Evolutionary conservation across 176 grass and related monocot genomes (phyloP).

Genomic region (Avena eriantha): DNA sequence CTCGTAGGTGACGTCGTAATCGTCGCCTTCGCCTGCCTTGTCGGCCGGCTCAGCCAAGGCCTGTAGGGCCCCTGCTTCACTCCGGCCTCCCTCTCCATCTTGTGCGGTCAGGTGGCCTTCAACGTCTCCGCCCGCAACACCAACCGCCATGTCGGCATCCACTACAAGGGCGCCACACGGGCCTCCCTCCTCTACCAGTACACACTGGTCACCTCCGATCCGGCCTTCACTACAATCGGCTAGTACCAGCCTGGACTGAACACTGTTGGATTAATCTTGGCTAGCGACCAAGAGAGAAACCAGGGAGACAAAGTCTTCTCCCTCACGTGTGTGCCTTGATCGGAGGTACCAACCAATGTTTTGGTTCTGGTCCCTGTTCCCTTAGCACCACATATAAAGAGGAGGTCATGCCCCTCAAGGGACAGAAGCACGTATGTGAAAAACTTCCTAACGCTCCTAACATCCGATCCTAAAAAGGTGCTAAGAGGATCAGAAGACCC

Average conservation of each 20-base stretch:
- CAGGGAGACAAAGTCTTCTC: too few relatives aligned
- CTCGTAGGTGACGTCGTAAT: background rate
- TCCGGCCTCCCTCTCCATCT: conserved; percentile 39
- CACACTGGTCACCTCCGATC: conserved; percentile 13
- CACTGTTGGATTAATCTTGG: background rate
- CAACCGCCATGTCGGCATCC: conserved; percentile 58
- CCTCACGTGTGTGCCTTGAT: too few relatives aligned
- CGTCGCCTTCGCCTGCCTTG: conserved; percentile 45
- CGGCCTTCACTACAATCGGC: conserved; percentile 17
- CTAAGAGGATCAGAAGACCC: too few relatives aligned
- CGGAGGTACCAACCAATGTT: too few relatives aligned
- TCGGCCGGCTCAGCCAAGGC: conserved; percentile 49
- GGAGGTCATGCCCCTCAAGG: too few relatives aligned
- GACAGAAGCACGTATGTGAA: too few relatives aligned
- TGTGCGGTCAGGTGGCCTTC: conserved; percentile 27
- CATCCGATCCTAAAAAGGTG: too few relatives aligned
- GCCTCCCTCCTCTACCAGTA: conserved; percentile 43
- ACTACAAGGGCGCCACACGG: conserved; percentile 40
- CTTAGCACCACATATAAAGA: too few relatives aligned
- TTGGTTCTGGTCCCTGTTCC: too few relatives aligned
- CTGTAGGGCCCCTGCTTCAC: conserved; percentile 56
- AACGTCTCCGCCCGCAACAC: conserved; percentile 58
- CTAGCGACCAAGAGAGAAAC: too few relatives aligned
- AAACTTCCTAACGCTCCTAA: too few relatives aligned
- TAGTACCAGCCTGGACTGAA: conserved; percentile 69